Evolutionary conservation across 345 rosid genomes (phyloP).

Genomic region (Adansonia digitata): DNA sequence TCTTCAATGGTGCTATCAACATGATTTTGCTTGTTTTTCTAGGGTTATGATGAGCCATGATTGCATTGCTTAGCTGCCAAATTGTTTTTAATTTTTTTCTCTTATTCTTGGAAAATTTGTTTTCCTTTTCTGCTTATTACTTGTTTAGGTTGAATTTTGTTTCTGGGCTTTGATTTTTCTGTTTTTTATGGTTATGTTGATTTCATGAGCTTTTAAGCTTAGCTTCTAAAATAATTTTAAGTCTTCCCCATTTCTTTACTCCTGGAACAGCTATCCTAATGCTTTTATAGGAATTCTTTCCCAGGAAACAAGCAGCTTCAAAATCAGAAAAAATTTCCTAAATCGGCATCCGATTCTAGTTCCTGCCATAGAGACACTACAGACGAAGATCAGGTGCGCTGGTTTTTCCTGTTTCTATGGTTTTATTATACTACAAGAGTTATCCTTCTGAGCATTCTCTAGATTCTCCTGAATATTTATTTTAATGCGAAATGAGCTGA

Average conservation of each 20-base stretch:
- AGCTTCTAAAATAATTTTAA: conserved; percentile 11
- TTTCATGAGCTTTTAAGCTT: neutral
- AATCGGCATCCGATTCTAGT: conserved; percentile 47
- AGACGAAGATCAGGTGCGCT: conserved; percentile 52
- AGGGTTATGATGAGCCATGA: conserved; percentile 31
- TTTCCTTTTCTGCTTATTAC: neutral
- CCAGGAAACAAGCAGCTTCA: conserved; percentile 56
- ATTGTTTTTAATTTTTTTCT: conserved; percentile 18
- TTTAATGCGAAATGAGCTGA: neutral
- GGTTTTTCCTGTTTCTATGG: conserved; percentile 20
- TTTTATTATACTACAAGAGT: conserved; percentile 1
- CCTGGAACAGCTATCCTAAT: conserved; percentile 17
- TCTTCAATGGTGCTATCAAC: conserved; percentile 25
- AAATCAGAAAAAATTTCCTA: conserved; percentile 32
- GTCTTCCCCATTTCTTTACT: neutral
- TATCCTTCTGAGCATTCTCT: neutral
- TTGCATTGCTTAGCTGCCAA: conserved; percentile 24
- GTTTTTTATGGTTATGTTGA: neutral
- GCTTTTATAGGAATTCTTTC: conserved; percentile 29
- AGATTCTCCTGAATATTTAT: conserved; percentile 5
- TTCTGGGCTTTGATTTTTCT: neutral
- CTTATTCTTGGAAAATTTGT: neutral
- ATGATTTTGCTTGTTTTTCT: conserved; percentile 40
- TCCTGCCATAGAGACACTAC: conserved; percentile 36
- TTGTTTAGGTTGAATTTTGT: neutral